Percentiles rank a stretch among this genome's conserved stretches.
phyloP scores from a whole-genome alignment of 495 filamentous ascomycete genomes.

The Bryoglossum gracile region DNA sequence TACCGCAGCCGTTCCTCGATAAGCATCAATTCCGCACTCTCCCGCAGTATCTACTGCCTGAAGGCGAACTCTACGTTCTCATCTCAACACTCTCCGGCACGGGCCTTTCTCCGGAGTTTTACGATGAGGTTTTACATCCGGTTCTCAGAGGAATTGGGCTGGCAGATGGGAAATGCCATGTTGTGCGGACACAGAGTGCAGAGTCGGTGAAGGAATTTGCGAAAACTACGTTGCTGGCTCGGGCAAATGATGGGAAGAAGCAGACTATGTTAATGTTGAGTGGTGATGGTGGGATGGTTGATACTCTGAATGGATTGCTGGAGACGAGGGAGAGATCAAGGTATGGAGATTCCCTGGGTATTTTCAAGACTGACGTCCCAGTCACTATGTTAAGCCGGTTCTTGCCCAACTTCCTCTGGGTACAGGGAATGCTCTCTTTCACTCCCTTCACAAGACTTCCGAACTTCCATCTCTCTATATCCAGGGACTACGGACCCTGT shows the following conservation, averaged over 20 bases:
- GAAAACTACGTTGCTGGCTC: constrained; percentile 35
- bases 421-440: constrained; percentile 83
- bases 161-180: constrained; percentile 31
- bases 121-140: constrained; percentile 46
- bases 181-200: constrained; percentile 51
- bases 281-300: constrained; percentile 78
- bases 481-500: constrained; percentile 47
- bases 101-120: constrained; percentile 51
- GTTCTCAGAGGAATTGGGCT: constrained; percentile 44
- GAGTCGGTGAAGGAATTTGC: constrained; percentile 57
- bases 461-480: constrained; percentile 17
- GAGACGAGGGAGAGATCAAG: constrained; percentile 7
- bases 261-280: constrained; percentile 70
- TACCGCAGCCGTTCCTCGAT: constrained; percentile 30
- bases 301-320: constrained; percentile 61
- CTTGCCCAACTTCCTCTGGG: constrained; percentile 69
- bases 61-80: constrained; percentile 49
- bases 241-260: constrained; percentile 36
- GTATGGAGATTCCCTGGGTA: constrained; percentile 1
- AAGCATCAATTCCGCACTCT: constrained; percentile 25
- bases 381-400: constrained; percentile 36
- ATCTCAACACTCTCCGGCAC: constrained; percentile 71
- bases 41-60: constrained; percentile 30
- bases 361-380: not conserved
- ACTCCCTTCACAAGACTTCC: constrained; percentile 47